A percentile compares a stretch with the other conserved stretches of the same genome.
Evolutionary conservation across 139 green algal genomes (phyloP).

Genomic region (Tetratostichococcus sp.): DNA sequence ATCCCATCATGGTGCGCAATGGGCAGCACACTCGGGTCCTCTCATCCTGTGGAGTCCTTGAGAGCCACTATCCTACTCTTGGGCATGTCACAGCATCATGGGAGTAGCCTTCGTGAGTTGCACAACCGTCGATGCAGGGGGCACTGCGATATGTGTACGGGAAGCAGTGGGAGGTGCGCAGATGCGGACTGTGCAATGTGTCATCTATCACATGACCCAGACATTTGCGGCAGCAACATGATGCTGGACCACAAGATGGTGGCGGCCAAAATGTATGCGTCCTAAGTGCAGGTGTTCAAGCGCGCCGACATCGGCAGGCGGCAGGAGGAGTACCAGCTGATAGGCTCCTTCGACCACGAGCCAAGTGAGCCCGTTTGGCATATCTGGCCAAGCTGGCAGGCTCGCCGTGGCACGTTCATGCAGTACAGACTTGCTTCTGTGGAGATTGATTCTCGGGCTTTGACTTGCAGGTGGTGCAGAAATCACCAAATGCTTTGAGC

Average conservation of each 20-base stretch:
- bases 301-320: constrained; percentile 30
- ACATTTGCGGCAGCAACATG: too few relatives aligned
- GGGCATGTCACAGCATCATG: not conserved
- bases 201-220: too few relatives aligned
- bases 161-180: constrained; percentile 45
- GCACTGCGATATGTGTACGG: constrained; percentile 47
- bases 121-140: too few relatives aligned
- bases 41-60: too few relatives aligned
- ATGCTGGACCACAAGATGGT: too few relatives aligned
- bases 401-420: too few relatives aligned
- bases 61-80: not conserved
- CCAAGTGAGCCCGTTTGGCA: constrained; percentile 4
- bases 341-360: constrained; percentile 36
- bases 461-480: not conserved
- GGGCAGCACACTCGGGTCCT: too few relatives aligned
- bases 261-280: too few relatives aligned
- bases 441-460: not conserved
- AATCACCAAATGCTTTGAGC: not conserved
- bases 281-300: constrained; percentile 28
- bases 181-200: not conserved
- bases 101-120: too few relatives aligned
- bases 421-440: too few relatives aligned
- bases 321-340: constrained; percentile 38
- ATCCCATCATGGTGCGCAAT: constrained; percentile 64
- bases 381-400: too few relatives aligned